Percentiles rank a stretch among this genome's conserved stretches.
Evolutionary conservation across 768 basidiomycete species (phyloP).

Genomic region (Suillus tomentosus): DNA sequence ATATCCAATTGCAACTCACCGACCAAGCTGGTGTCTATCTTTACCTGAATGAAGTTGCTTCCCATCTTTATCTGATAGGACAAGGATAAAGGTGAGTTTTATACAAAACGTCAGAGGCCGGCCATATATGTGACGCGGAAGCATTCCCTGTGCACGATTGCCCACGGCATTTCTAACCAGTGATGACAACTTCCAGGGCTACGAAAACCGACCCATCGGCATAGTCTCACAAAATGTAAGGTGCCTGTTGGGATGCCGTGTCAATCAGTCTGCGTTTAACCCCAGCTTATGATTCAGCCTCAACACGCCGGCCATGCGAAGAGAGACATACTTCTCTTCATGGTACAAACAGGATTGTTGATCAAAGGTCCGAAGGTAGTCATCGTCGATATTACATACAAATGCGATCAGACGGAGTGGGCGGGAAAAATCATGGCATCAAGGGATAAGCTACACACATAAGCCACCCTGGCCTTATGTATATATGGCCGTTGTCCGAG

Average conservation of each 20-base stretch:
- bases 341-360: background rate
- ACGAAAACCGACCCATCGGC: background rate
- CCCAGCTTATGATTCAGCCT: too few relatives aligned
- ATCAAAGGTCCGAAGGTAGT: background rate
- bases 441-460: too few relatives aligned
- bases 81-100: background rate
- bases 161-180: background rate
- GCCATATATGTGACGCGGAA: background rate
- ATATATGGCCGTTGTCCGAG: background rate
- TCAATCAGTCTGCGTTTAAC: background rate
- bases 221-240: background rate
- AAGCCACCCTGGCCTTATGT: too few relatives aligned
- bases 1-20: background rate
- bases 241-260: background rate
- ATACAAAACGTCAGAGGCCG: too few relatives aligned
- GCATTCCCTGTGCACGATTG: background rate
- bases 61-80: background rate
- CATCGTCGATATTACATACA: too few relatives aligned
- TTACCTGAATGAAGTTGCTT: too few relatives aligned
- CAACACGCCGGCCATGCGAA: background rate
- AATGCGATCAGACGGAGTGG: too few relatives aligned
- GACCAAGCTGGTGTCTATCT: too few relatives aligned
- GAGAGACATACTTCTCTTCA: background rate
- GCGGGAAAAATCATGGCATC: too few relatives aligned
- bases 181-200: constrained; percentile 1